Evolutionary conservation across 2,329 filamentous ascomycete species (phyloP), one percentile per base, ranked within the genome.

Genomic region (Geosmithia morbida): DNA sequence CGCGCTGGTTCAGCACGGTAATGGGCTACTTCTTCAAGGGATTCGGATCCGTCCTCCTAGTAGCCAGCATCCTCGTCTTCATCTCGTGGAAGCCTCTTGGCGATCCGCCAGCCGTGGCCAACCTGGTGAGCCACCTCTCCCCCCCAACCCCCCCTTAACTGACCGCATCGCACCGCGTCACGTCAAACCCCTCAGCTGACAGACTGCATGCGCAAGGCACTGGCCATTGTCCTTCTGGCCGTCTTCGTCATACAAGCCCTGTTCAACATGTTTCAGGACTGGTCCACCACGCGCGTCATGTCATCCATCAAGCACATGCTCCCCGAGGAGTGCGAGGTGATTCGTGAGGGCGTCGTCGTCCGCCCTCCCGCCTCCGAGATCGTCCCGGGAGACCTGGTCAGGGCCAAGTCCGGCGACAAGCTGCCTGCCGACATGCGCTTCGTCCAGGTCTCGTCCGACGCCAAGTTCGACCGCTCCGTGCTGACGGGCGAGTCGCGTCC

Each of bases 281-380:
- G 83, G 76, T 86, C 83, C 2, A 84, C 82, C 0, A 83, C 77
- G 1, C 69, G 80, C 5, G 83, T 87, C 48, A 89, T 89, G 85
- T 76, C 79, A 17, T 86, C 82, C 0, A 89, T 89, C 58, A 85
- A 81, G 44, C 81, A 75, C 17, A 85, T 89, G 83, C 69, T 89
- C n/a, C 85, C 85, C 0, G 83, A 87, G 54, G 71, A 79, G 49
- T 86, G 81, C 54, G 66, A 80, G 22, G 70, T 84, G 7, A 63
- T 83, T 7, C 75, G 84, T 18, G 75, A 85, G 52, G 40, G 40
- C 1, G 56, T 59, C 3, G 66, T 74, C 51, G 56, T 65, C 1
- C 69, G 66, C 16, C 63, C 77, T 3, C 61, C 67, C 2, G 78
- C 77, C 0, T 59, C 66, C 1, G 75, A 85, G 10, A 68, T 89